Base-by-base conservation (phyloP, 176 grass and related monocot species). In the Oryza punctata region DNA sequence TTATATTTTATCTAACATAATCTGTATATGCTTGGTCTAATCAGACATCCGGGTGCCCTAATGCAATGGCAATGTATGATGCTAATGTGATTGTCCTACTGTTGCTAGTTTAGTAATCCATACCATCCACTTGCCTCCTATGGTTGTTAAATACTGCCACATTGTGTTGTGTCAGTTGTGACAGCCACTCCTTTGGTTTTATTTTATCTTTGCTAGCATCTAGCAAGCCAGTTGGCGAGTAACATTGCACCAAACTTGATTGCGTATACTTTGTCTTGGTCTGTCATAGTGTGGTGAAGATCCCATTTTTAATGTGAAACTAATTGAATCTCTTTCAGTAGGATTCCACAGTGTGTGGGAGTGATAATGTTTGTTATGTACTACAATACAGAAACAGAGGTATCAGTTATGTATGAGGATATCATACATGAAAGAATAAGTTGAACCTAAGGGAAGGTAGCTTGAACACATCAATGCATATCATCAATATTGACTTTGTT, bases 101-200 rank as follows among this genome's bases (percentile, higher is more conserved):
- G 43, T 64, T 7, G 30, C 32, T 82, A 61, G 44, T 44, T 27
- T 78, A n/a, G n/a, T n/a, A 21, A 21, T 71, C 52, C 70, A 16
- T 65, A 67, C 63, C 67, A 59, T 52, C 78, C 68, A 73, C 77
- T 82, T 69, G 78, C 24, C 38, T 49, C 59, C 18, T 73, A 33
- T 13, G 88, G 75, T 87, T 79, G 84, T 83, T 83, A 83, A 86
- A 75, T 83, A 87, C 79, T 4, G 60, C 73, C 84, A 63, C 40
- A 14, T 16, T 32, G 35, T 86, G 68, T 12, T 27, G 38, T 28
- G 78, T 90, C 88, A 81, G 65, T 67, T 72, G 78, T 72, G 83
- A 89, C 83, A 89, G 83, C 66, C 66, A 73, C 1, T 7, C 19
- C 47, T 63, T 63, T 63, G 21, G 69, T 60, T 74, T 66, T 41